Base-by-base conservation (phyloP, 208 protist species). In the Wallacemonas sp. region DNA sequence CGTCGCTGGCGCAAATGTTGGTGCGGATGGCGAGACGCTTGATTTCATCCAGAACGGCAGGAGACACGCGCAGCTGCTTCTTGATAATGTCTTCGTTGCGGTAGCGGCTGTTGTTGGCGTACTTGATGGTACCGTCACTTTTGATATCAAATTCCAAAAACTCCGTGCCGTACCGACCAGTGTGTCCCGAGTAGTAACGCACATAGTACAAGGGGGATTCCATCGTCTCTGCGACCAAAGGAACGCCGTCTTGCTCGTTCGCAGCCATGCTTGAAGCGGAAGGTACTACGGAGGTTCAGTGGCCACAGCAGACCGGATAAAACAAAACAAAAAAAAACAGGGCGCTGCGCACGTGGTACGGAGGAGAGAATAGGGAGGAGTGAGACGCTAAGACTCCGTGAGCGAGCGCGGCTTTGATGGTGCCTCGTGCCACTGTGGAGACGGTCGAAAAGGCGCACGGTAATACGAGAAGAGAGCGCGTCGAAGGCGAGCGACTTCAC, bases 71-170 rank as follows among this genome's bases (percentile, higher is more conserved):
- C 1, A 80, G 76, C 69, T 92, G 87, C 60, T 92, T 91, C 73
- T 92, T 93, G 67, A 96, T 93, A 55, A 92, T 92, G 57, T 89
- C 89, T 55, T 96, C 90, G 30, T 93, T 96, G 48, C 87, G 71
- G 73, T 96, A 96, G 22, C 85, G 80, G 60, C 87, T 96, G 66
- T 92, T 92, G 60, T 96, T 96, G 3, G 84, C 83, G 42, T 96
- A 96, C 70, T 89, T 87, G 21, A 96, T 71, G 9, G 76, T 82
- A 27, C 90, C 90, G 57, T 87, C 84, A 22, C 90, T 81, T 19
- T 83, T 66, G 33, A 96, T 73, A 29, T 92, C 85, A 59, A 93
- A 96, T 54, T 96, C 87, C 0, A 93, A 63, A 72, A 96, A 93
- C 73, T 96, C 87, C 59, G 92, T 93, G n/a, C 90, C 90, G 65